phyloP scores from a whole-genome alignment of 371 early-diverging fungal genomes.

The Lichtheimia ornata region DNA sequence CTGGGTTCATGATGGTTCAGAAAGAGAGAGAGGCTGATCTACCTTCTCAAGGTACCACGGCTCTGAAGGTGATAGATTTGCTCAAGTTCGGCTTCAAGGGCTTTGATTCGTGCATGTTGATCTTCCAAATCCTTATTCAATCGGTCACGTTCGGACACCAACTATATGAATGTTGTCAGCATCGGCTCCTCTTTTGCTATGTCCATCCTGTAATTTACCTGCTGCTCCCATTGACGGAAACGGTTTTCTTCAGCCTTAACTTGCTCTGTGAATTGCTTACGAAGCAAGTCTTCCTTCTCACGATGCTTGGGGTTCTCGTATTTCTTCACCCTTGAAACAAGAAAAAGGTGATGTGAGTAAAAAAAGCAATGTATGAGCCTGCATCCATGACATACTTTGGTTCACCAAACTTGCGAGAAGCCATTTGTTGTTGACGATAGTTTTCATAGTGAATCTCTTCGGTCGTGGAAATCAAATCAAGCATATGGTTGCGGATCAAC shows the following conservation, averaged over 20 bases:
- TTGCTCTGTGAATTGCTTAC: conserved; percentile 93
- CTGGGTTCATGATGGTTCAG: no score
- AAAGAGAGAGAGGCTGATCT: not conserved
- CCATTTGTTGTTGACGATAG: conserved; percentile 79
- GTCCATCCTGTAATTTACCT: conserved; percentile 44
- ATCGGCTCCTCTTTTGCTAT: not conserved
- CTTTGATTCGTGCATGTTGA: conserved; percentile 91
- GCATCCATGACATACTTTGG: conserved; percentile 50
- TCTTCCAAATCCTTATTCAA: conserved; percentile 96
- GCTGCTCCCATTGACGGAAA: conserved; percentile 97
- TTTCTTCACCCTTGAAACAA: conserved; percentile 56
- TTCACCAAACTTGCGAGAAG: conserved; percentile 79
- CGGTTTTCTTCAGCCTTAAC: conserved; percentile 92
- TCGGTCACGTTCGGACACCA: conserved; percentile 95
- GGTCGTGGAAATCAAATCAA: conserved; percentile 84
- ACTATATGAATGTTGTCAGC: conserved; percentile 20
- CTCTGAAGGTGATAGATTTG: conserved; percentile 44
- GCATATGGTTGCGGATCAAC: conserved; percentile 90
- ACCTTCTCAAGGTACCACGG: conserved; percentile 44
- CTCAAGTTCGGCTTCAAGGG: conserved; percentile 86
- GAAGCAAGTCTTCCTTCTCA: conserved; percentile 92
- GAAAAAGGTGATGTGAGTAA: not conserved
- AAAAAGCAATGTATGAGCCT: not conserved
- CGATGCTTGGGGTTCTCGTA: conserved; percentile 78
- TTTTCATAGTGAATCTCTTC: conserved; percentile 90